Evolutionary conservation across 73 alveolate genomes (phyloP), one percentile per base, ranked within the genome.

Genomic region (Urostyla sp.): DNA sequence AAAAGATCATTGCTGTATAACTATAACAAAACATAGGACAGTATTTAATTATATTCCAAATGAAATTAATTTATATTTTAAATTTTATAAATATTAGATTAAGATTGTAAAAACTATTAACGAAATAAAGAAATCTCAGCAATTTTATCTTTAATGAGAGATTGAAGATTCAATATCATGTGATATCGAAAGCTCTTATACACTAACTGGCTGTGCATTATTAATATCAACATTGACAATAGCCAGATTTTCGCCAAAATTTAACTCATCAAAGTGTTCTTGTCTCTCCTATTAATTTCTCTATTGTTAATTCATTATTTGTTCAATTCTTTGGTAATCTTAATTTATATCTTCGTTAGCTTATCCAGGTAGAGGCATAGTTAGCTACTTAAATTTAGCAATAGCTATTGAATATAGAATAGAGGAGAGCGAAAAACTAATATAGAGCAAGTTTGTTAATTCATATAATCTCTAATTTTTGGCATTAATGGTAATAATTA

Each of bases 191-290:
- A 15, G 20, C 51, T 40, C 20, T 50, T 20, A 7, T 18, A 50
- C 20, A 20, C 10, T 50, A 13, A 13, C 34, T 50, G 16, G 27
- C 63, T 55, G 20, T 55, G 15, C 11, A 4, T 60, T 5, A 49
- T 69, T 55, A 11, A 69, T 38, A 1, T 48, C 69, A 13, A 69
- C 48, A n/a, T 46, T 30, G 2, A 48, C 32, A 11, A 48, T 23
- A 2, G 34, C 83, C 34, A 16, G 20, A 16, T 48, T 69, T 16
- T 69, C 83, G 18, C 72, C 72, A 69, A 69, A 69, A 45, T 69
- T 44, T 52, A 37, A 27, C 54, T 69, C 83, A 49, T 69, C 83
- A 38, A 69, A 69, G 30, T 69, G 40, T 18, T 46, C 34, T 26
- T 69, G 27, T 27, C 83, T 44, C 20, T 45, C 34, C 35, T 69